Conservation (phyloP, 345 rosid genomes). For the Sonneratia alba region DNA sequence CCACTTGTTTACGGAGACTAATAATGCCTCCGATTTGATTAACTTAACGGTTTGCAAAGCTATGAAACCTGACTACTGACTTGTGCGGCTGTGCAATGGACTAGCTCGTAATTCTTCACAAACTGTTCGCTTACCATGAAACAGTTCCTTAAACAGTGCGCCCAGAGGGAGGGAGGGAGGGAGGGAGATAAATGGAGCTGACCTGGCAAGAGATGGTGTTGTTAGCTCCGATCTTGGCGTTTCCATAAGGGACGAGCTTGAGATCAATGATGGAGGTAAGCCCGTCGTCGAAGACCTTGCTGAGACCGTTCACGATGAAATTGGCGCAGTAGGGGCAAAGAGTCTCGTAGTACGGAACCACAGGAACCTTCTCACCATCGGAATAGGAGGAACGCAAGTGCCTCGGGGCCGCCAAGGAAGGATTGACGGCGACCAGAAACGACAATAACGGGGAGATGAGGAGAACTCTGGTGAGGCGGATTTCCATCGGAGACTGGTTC, state of each 20-base stretch:
- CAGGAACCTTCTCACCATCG: conserved; percentile 9
- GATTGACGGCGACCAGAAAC: neutral
- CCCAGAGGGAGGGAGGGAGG: neutral
- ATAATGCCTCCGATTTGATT: neutral
- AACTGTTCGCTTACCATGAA: neutral
- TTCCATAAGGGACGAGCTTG: conserved; percentile 44
- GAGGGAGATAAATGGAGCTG: neutral
- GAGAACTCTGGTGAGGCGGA: neutral
- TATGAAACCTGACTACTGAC: neutral
- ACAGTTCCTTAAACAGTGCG: neutral
- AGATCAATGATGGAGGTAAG: conserved; percentile 35
- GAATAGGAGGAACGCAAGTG: neutral
- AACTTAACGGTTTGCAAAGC: neutral
- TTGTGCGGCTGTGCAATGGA: neutral
- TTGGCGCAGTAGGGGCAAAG: conserved; percentile 35
- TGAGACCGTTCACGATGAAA: conserved; percentile 28
- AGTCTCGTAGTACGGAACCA: conserved; percentile 32
- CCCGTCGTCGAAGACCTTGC: conserved; percentile 15
- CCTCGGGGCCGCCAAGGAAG: neutral
- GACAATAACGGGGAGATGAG: neutral
- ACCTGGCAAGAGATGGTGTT: conserved; percentile 32
- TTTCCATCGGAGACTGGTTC: neutral
- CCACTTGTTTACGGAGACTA: neutral
- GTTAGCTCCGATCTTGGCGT: conserved; percentile 22
- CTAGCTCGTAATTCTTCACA: neutral